These are phyloP conservation scores for Pseudocohnilembus persalinus DNA, from an alignment of 169 alveolate genomes.

Conservation along the genomic window DNA sequence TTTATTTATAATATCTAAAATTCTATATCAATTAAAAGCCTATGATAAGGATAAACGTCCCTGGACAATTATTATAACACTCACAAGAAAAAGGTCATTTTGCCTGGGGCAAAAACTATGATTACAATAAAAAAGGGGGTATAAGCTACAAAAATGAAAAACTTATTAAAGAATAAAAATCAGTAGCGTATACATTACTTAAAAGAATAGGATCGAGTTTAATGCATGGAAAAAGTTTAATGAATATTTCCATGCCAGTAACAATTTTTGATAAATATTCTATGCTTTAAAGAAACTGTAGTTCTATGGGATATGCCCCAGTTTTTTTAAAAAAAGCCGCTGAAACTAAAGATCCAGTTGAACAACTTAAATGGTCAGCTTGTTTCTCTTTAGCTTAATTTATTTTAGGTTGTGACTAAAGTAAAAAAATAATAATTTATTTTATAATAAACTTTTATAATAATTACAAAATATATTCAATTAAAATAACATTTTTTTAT, in stretches of 20 bases:
- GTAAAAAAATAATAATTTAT: neutral
- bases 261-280: constrained; percentile 68
- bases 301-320: constrained; percentile 65
- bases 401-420: constrained; percentile 27
- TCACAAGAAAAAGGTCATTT: constrained; percentile 39
- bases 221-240: constrained; percentile 65
- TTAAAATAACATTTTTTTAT: constrained; percentile 26
- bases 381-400: constrained; percentile 23
- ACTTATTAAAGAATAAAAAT: constrained; percentile 42
- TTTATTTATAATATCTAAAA: too few relatives aligned
- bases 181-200: constrained; percentile 50
- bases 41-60: neutral
- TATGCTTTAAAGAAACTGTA: constrained; percentile 69
- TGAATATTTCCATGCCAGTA: constrained; percentile 71
- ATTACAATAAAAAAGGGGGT: constrained; percentile 31
- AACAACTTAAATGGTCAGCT: constrained; percentile 33
- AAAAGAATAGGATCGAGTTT: constrained; percentile 65
- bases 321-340: constrained; percentile 48
- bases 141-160: constrained; percentile 47
- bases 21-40: too few relatives aligned
- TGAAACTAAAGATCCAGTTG: constrained; percentile 43
- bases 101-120: constrained; percentile 20
- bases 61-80: neutral
- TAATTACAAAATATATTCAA: neutral
- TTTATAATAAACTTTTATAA: neutral